phyloP scores from a whole-genome alignment of 2,329 filamentous ascomycete genomes.

The Geosmithia putterillii region DNA sequence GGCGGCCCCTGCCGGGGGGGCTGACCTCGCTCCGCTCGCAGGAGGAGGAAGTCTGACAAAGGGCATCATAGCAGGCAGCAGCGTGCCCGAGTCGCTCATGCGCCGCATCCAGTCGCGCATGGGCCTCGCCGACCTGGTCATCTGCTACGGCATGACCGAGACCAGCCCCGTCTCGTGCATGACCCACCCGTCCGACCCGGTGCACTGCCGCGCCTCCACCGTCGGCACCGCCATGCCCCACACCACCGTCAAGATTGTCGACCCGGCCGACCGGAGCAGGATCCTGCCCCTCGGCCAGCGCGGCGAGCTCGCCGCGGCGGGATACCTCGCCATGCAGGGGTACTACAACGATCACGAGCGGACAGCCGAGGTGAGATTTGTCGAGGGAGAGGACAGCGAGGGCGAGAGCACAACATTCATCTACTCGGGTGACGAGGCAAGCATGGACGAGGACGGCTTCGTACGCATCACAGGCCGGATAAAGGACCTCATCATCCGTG shows the following conservation, averaged over 20 bases:
- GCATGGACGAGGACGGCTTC: slow-evolving; percentile 73
- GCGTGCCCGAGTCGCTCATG: slow-evolving; percentile 78
- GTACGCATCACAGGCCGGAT: slow-evolving; percentile 82
- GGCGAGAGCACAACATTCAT: slow-evolving; percentile 57
- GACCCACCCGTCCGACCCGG: slow-evolving; percentile 67
- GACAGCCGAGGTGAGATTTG: slow-evolving; percentile 53
- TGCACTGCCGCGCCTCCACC: slow-evolving; percentile 58
- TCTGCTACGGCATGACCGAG: slow-evolving; percentile 96
- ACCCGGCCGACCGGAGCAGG: slow-evolving; percentile 43
- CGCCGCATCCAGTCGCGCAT: slow-evolving; percentile 57
- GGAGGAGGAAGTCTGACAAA: slow-evolving; percentile 64
- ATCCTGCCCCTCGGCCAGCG: slow-evolving; percentile 52
- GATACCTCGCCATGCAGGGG: slow-evolving; percentile 82
- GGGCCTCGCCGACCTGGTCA: slow-evolving; percentile 72
- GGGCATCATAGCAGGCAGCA: slow-evolving; percentile 83
- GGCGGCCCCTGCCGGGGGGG: too few species aligned
- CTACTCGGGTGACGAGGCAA: slow-evolving; percentile 83
- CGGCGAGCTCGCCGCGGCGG: slow-evolving; percentile 73
- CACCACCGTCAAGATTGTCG: slow-evolving; percentile 64
- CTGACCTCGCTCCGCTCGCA: slow-evolving; percentile 9
- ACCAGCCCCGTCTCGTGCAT: slow-evolving; percentile 69
- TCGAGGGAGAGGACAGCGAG: slow-evolving; percentile 18
- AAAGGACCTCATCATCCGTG: slow-evolving; percentile 91
- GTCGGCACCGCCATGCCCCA: slow-evolving; percentile 81
- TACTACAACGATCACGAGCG: slow-evolving; percentile 68